Evolutionary conservation across 352 stramenopile species (phyloP).

Genomic region (Phytophthora tentaculata): DNA sequence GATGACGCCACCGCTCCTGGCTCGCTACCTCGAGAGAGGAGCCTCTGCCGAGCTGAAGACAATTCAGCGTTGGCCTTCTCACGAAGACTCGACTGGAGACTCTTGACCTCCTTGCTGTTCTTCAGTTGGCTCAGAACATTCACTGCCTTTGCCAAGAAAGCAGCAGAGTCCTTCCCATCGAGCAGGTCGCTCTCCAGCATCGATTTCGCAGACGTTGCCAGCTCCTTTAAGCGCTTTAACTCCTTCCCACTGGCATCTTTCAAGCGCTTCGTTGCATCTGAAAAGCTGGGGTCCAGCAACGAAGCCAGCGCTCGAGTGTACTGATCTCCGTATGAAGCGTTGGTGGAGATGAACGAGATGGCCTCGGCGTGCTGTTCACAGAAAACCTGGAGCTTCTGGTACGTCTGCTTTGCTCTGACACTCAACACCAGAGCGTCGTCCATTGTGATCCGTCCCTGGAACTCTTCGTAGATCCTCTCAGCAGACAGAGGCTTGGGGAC

Average conservation of each 20-base stretch:
- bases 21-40: slow-evolving; percentile 18
- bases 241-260: slow-evolving; percentile 56
- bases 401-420: slow-evolving; percentile 57
- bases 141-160: slow-evolving; percentile 67
- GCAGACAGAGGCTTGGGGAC: slow-evolving; percentile 74
- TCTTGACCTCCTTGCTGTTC: slow-evolving; percentile 63
- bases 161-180: slow-evolving; percentile 64
- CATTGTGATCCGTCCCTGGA: slow-evolving; percentile 65
- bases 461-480: slow-evolving; percentile 69
- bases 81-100: slow-evolving; percentile 52
- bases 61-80: slow-evolving; percentile 55
- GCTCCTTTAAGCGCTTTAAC: slow-evolving; percentile 58
- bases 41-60: slow-evolving; percentile 29
- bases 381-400: slow-evolving; percentile 60
- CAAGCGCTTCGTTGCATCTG: slow-evolving; percentile 60
- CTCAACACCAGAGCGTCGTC: slow-evolving; percentile 67
- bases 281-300: slow-evolving; percentile 69
- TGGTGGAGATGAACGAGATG: slow-evolving; percentile 82
- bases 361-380: slow-evolving; percentile 75
- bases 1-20: slow-evolving; percentile 15
- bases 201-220: slow-evolving; percentile 58
- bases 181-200: slow-evolving; percentile 73
- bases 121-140: slow-evolving; percentile 69
- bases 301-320: slow-evolving; percentile 64
- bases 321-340: slow-evolving; percentile 69